phyloP scores from a whole-genome alignment of 1,284 basidiomycete species.

The Tylopilus sp. region DNA sequence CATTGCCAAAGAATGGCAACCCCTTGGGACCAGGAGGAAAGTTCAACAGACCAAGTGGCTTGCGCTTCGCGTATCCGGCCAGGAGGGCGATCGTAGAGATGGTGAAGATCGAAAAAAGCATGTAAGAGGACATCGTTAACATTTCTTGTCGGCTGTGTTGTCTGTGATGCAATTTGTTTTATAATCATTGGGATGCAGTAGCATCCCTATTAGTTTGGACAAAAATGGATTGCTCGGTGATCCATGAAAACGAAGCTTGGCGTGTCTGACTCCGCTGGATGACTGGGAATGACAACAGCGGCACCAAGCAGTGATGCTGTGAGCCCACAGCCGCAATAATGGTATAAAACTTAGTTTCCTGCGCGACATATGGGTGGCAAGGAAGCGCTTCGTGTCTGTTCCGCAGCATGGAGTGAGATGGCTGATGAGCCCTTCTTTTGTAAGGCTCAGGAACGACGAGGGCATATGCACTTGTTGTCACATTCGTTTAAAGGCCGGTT shows the following conservation, averaged over 20 bases:
- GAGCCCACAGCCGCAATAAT: neutral
- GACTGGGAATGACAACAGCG: neutral
- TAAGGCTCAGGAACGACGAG: neutral
- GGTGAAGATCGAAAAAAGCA: slow-evolving; percentile 7
- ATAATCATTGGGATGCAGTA: slow-evolving; percentile 10
- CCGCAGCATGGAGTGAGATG: neutral
- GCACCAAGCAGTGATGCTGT: neutral
- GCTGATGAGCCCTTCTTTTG: neutral
- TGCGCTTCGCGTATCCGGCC: slow-evolving; percentile 12
- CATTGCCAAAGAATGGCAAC: slow-evolving; percentile 29
- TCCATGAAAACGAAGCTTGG: slow-evolving; percentile 5
- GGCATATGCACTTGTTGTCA: slow-evolving; percentile 3
- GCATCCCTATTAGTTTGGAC: neutral
- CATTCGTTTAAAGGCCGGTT: neutral
- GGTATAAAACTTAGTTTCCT: neutral
- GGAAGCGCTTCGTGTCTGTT: neutral
- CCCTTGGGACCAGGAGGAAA: slow-evolving; percentile 31
- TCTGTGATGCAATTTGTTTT: slow-evolving; percentile 7
- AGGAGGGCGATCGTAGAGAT: slow-evolving; percentile 11
- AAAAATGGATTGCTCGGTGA: slow-evolving; percentile 6
- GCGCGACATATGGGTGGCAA: neutral
- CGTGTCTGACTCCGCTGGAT: neutral
- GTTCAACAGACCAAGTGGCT: neutral
- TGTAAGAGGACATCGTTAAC: slow-evolving; percentile 6
- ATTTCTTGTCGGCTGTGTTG: slow-evolving; percentile 2